A percentile compares a stretch with the other conserved stretches of the same genome.
phyloP scores from a whole-genome alignment of 2,329 filamentous ascomycete genomes.

The Colletotrichum sp. region DNA sequence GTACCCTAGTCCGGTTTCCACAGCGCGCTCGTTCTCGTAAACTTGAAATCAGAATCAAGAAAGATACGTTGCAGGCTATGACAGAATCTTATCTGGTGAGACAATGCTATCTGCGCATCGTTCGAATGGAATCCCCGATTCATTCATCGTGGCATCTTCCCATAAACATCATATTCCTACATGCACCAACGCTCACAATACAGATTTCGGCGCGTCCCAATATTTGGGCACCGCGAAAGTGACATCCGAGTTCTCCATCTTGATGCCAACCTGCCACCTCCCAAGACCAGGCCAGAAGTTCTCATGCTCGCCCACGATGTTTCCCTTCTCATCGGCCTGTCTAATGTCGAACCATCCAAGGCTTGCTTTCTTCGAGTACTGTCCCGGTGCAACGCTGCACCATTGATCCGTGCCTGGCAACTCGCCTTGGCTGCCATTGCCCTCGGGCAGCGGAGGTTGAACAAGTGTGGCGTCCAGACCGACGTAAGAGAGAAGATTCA shows the following conservation, averaged over 20 bases:
- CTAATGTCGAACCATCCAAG: slow-evolving; percentile 53
- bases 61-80: background rate
- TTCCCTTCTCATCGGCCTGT: slow-evolving; percentile 37
- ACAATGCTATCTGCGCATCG: background rate
- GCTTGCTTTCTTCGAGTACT: slow-evolving; percentile 34
- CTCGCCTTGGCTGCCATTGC: slow-evolving; percentile 42
- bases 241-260: slow-evolving; percentile 40
- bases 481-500: slow-evolving; percentile 39
- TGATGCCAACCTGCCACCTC: slow-evolving; percentile 47
- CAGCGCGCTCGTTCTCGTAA: background rate
- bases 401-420: slow-evolving; percentile 52
- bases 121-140: accelerated
- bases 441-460: slow-evolving; percentile 54
- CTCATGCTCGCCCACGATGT: slow-evolving; percentile 28
- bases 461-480: slow-evolving; percentile 49
- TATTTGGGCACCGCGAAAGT: slow-evolving; percentile 26
- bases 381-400: slow-evolving; percentile 40
- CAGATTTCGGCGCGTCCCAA: slow-evolving; percentile 29
- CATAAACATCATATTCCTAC: background rate
- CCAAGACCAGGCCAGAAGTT: slow-evolving; percentile 55
- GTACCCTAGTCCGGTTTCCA: background rate
- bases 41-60: background rate
- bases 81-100: accelerated
- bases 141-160: background rate
- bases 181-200: slow-evolving; percentile 16